These are phyloP conservation scores for Micractinium conductrix DNA, from an alignment of 139 green algal genomes.

Conservation along the genomic window DNA sequence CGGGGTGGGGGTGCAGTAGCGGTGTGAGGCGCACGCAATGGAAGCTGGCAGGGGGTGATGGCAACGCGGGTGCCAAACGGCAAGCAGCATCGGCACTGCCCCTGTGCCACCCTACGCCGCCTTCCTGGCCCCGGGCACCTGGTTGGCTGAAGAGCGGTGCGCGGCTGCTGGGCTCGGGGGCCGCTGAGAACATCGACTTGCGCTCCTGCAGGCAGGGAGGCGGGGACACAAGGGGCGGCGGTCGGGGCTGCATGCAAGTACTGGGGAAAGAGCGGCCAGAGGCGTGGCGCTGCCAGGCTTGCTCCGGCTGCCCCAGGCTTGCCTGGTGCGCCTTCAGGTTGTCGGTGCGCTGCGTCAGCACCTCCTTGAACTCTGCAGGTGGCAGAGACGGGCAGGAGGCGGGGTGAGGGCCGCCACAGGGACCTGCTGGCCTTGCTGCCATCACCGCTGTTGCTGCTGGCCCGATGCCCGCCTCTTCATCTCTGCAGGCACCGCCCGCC, in stretches of 20 bases:
- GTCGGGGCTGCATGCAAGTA: no score
- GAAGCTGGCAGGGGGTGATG: not conserved
- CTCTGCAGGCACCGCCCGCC: no score
- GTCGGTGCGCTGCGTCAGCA: constrained; percentile 92
- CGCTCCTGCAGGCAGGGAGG: no score
- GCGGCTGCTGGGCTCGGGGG: constrained; percentile 16
- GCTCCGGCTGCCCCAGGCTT: no score
- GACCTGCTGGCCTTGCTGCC: no score
- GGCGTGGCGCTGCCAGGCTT: no score
- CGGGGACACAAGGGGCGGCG: no score
- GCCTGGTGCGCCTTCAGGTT: constrained; percentile 87
- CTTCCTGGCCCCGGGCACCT: not conserved
- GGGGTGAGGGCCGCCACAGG: not conserved
- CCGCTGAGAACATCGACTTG: constrained; percentile 85
- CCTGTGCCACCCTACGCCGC: not conserved
- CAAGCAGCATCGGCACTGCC: not conserved
- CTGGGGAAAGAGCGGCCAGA: no score
- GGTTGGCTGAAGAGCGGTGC: constrained; percentile 44
- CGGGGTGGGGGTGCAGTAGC: not conserved
- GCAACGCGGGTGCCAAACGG: not conserved
- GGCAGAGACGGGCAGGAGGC: not conserved
- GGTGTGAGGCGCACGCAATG: not conserved
- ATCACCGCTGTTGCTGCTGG: no score
- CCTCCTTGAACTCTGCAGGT: constrained; percentile 89
- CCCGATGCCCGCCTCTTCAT: no score